Evolutionary conservation across 116 monocot species (phyloP).

Genomic region (Posidonia oceanica): DNA sequence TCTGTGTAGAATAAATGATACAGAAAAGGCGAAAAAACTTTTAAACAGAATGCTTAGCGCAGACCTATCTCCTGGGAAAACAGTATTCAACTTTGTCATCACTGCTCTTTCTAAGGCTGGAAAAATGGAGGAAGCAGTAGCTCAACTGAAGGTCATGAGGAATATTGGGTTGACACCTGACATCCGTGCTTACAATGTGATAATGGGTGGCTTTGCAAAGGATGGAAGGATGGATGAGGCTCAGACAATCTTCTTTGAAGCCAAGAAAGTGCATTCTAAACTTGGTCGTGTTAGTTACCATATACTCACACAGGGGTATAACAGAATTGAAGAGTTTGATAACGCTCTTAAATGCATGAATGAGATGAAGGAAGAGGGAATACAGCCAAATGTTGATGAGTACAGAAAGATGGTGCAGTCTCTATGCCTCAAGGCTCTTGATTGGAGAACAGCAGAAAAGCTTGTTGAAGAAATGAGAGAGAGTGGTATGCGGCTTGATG

Average conservation of each 20-base stretch:
- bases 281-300: constrained; percentile 58
- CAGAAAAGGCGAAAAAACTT: constrained; percentile 49
- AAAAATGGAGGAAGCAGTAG: constrained; percentile 61
- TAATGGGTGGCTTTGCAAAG: constrained; percentile 73
- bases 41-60: constrained; percentile 48
- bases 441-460: too few species aligned
- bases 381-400: too few species aligned
- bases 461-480: too few species aligned
- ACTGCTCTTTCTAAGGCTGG: constrained; percentile 56
- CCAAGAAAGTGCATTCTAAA: constrained; percentile 57
- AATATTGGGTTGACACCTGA: constrained; percentile 46
- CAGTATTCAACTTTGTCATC: constrained; percentile 60
- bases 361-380: too few species aligned
- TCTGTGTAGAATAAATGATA: constrained; percentile 49
- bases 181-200: constrained; percentile 69
- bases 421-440: too few species aligned
- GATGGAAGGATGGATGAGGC: constrained; percentile 76
- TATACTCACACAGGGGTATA: constrained; percentile 70
- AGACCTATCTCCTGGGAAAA: constrained; percentile 47
- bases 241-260: constrained; percentile 44
- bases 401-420: too few species aligned
- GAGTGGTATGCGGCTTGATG: constrained; percentile 44
- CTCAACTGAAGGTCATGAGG: constrained; percentile 56
- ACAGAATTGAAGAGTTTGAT: too few species aligned
- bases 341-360: too few species aligned